Evolutionary conservation across 257 asterid genomes (phyloP).

Genomic region (Nicotiana benthamiana): DNA sequence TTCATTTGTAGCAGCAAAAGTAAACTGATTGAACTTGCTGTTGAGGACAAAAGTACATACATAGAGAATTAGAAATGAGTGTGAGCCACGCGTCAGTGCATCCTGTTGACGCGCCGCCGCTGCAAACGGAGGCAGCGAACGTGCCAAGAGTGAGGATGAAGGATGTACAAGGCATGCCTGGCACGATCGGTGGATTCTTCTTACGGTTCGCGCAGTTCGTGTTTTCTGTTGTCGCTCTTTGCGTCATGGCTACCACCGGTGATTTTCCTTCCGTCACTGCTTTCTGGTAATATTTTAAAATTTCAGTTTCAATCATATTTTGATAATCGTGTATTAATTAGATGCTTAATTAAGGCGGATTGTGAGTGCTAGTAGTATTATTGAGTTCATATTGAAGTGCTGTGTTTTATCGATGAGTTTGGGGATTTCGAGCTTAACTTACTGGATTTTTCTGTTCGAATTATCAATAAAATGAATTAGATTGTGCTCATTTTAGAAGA

Average conservation of each 20-base stretch:
- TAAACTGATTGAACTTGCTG: neutral
- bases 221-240: slow-evolving; percentile 68
- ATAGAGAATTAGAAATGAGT: slow-evolving; percentile 36
- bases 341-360: neutral
- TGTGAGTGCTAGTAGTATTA: neutral
- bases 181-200: slow-evolving; percentile 74
- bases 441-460: neutral
- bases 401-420: neutral
- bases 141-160: slow-evolving; percentile 84
- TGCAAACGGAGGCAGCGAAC: slow-evolving; percentile 79
- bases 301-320: neutral
- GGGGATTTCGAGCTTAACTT: neutral
- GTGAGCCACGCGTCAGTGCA: slow-evolving; percentile 85
- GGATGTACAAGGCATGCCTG: slow-evolving; percentile 98
- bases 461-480: neutral
- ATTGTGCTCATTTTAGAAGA: neutral
- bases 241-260: slow-evolving; percentile 83
- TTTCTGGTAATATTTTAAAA: slow-evolving; percentile 53
- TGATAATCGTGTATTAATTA: neutral
- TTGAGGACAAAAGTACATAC: neutral
- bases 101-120: slow-evolving; percentile 92
- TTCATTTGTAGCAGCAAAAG: neutral
- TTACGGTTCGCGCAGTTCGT: slow-evolving; percentile 66
- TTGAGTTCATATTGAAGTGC: neutral
- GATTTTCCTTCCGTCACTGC: slow-evolving; percentile 99